Evolutionary conservation across 2,329 filamentous ascomycete genomes (phyloP).

Genomic region (Chaetomium strumarium): DNA sequence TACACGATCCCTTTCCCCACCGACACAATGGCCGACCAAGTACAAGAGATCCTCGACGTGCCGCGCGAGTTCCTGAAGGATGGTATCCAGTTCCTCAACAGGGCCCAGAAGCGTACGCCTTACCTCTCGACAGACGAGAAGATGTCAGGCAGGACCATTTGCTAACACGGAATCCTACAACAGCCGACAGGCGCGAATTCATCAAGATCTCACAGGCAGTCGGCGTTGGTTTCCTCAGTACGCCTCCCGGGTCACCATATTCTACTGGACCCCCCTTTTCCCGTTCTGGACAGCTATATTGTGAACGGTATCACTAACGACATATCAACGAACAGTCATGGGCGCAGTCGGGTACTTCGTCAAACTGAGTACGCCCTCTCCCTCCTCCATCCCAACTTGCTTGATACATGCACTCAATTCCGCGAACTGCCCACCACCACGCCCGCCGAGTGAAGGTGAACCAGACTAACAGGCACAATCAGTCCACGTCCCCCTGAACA

Average conservation of each 20-base stretch:
- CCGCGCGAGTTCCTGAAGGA: constrained; percentile 61
- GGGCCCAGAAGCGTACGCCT: constrained; percentile 55
- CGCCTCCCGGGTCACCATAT: neutral
- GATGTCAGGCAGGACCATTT: neutral
- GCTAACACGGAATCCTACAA: constrained; percentile 16
- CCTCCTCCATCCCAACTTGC: neutral
- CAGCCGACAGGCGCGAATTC: constrained; percentile 39
- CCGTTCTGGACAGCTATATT: neutral
- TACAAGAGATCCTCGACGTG: constrained; percentile 66
- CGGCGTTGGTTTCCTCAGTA: constrained; percentile 58
- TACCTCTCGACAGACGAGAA: neutral
- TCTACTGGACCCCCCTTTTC: neutral
- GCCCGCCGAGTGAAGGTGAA: neutral
- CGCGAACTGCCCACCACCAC: neutral
- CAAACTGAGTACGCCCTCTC: constrained; percentile 51
- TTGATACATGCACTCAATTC: neutral
- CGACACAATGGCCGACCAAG: constrained; percentile 56
- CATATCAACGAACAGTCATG: constrained; percentile 42
- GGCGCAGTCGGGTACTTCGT: constrained; percentile 64
- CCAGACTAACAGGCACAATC: neutral
- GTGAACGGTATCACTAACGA: neutral
- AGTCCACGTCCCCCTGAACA: constrained; percentile 67
- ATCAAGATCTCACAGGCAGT: constrained; percentile 51
- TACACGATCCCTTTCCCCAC: neutral
- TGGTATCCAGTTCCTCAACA: constrained; percentile 57